phyloP scores from a whole-genome alignment of 2,329 filamentous ascomycete species.

The Nemania sp. region DNA sequence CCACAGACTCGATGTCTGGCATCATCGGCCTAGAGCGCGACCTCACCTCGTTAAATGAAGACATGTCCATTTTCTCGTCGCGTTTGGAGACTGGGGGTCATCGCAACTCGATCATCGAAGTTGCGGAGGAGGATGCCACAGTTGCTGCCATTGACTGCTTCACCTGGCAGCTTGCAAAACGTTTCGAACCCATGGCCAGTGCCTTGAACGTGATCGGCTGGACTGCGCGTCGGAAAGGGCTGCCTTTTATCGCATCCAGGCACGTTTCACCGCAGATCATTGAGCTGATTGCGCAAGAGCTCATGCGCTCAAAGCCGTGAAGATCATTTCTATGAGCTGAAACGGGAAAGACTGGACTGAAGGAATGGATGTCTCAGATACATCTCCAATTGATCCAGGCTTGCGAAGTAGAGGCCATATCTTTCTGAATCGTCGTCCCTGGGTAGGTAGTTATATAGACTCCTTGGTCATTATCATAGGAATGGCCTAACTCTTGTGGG shows the following conservation, averaged over 20 bases:
- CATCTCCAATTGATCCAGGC: no score
- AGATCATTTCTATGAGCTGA: no score
- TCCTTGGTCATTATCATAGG: no score
- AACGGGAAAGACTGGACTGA: no score
- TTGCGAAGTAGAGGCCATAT: no score
- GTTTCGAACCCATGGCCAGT: conserved; percentile 10
- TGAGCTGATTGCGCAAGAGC: not conserved
- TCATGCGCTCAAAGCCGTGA: not conserved
- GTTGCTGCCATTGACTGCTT: conserved; percentile 23
- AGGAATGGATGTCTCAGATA: no score
- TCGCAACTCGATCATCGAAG: conserved; percentile 18
- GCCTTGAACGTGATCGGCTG: conserved; percentile 20
- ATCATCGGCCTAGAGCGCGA: conserved; percentile 14
- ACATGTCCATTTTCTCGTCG: conserved; percentile 13
- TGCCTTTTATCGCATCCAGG: conserved; percentile 19
- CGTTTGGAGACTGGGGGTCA: conserved; percentile 20
- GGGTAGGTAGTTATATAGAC: no score
- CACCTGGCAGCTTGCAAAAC: conserved; percentile 23
- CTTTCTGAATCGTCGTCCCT: no score
- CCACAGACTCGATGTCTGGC: conserved; percentile 23
- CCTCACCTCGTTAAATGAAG: conserved; percentile 9
- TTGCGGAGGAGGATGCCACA: conserved; percentile 16
- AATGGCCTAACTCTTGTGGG: no score
- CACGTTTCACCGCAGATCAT: not conserved
- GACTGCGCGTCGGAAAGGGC: conserved; percentile 17